These are phyloP conservation scores for Yamadazyma aaseri DNA, from an alignment of 1,139 yeast species.

Conservation along the genomic window DNA sequence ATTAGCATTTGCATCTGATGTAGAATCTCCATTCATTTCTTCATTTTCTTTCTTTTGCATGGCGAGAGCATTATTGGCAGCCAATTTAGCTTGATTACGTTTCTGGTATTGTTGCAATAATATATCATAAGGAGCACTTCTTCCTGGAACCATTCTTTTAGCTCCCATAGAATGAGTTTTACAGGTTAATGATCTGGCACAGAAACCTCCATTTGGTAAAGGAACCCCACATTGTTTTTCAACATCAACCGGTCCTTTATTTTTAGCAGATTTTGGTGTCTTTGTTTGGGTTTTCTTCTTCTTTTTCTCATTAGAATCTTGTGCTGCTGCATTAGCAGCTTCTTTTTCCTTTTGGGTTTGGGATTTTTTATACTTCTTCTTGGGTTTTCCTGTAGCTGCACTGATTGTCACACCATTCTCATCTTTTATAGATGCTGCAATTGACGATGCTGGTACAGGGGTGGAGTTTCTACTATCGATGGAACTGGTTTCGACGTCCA, in stretches of 20 bases:
- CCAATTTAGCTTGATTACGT: constrained; percentile 86
- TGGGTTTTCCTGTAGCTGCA: constrained; percentile 28
- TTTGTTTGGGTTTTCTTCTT: constrained; percentile 48
- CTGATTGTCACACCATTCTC: constrained; percentile 6
- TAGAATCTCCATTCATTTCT: constrained; percentile 32
- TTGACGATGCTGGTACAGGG: constrained; percentile 26
- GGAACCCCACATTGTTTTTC: constrained; percentile 97
- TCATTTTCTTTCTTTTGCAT: constrained; percentile 49
- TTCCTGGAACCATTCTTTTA: constrained; percentile 89
- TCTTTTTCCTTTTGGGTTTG: constrained; percentile 47
- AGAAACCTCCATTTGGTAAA: constrained; percentile 84
- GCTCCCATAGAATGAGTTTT: constrained; percentile 99
- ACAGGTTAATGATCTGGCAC: constrained; percentile 94
- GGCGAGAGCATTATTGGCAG: constrained; percentile 75
- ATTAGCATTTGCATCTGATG: constrained; percentile 22
- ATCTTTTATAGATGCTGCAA: not conserved
- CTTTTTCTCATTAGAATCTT: constrained; percentile 16
- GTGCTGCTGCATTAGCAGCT: constrained; percentile 47
- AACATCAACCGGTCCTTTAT: constrained; percentile 83
- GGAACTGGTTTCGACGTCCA: constrained; percentile 39
- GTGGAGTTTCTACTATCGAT: constrained; percentile 44
- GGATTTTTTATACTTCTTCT: constrained; percentile 47
- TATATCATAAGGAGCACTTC: constrained; percentile 90
- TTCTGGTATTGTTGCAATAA: constrained; percentile 87
- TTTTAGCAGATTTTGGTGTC: constrained; percentile 42